Evolutionary conservation across 208 protist species (phyloP).

Genomic region (Trypanosoma theileri): DNA sequence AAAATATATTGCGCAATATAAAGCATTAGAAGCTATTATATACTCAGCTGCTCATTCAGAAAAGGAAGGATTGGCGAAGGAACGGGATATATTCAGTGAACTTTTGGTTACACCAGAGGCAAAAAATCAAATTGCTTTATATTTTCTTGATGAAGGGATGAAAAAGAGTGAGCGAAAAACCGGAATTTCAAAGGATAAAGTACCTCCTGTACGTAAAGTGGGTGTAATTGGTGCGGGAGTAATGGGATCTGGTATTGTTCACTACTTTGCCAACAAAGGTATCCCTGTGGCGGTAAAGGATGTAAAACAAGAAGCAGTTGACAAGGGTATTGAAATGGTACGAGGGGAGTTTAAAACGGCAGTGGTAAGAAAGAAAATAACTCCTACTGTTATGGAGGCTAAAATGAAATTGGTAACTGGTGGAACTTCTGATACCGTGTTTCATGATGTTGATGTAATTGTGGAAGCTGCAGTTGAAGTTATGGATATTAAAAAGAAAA

Average conservation of each 20-base stretch:
- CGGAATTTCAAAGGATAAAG: conserved; percentile 61
- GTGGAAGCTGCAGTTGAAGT: conserved; percentile 94
- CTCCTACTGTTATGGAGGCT: conserved; percentile 33
- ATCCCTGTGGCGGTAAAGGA: conserved; percentile 75
- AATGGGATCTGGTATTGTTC: conserved; percentile 87
- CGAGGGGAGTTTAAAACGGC: conserved; percentile 57
- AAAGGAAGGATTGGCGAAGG: conserved; percentile 52
- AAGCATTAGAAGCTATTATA: conserved; percentile 88
- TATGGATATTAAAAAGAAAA: conserved; percentile 91
- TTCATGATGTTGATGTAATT: conserved; percentile 71
- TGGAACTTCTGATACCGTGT: conserved; percentile 51
- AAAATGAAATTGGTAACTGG: conserved; percentile 66
- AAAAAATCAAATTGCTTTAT: conserved; percentile 89
- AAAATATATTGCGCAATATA: conserved; percentile 94
- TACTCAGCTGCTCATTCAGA: conserved; percentile 66
- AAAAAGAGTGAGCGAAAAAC: conserved; percentile 90
- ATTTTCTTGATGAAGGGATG: conserved; percentile 86
- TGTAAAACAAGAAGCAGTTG: conserved; percentile 63
- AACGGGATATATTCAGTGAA: conserved; percentile 78
- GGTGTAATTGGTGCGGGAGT: conserved; percentile 83
- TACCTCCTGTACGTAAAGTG: conserved; percentile 43
- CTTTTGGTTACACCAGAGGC: conserved; percentile 81
- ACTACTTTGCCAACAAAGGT: conserved; percentile 78
- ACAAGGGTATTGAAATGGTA: conserved; percentile 69
- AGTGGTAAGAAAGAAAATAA: conserved; percentile 67